Conservation (phyloP, 2,329 filamentous ascomycete species). For the Epichloe amarillans region DNA sequence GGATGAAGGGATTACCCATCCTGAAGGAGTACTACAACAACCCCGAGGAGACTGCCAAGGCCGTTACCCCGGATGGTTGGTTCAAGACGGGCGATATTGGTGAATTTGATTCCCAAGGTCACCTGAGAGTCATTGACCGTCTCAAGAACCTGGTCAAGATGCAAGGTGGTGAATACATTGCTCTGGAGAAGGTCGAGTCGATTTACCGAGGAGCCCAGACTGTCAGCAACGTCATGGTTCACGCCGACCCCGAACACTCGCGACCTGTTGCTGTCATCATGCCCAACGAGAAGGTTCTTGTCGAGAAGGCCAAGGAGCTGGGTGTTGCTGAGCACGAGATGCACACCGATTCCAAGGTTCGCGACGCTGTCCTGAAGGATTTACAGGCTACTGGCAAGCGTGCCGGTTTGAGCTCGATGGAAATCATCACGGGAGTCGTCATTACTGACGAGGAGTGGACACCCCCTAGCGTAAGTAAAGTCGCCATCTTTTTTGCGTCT, state of each 20-base stretch:
- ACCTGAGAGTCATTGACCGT: constrained; percentile 80
- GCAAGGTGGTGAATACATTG: constrained; percentile 89
- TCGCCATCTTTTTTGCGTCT: background rate
- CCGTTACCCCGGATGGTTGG: constrained; percentile 77
- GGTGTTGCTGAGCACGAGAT: constrained; percentile 57
- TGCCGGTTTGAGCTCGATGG: constrained; percentile 55
- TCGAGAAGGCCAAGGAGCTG: constrained; percentile 42
- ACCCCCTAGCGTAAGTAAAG: constrained; percentile 58
- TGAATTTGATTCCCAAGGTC: constrained; percentile 68
- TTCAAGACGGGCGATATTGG: constrained; percentile 96
- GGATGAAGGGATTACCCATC: constrained; percentile 67
- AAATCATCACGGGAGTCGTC: constrained; percentile 64
- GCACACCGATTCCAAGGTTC: constrained; percentile 53
- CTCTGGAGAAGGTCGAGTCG: constrained; percentile 88
- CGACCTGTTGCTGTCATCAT: constrained; percentile 74
- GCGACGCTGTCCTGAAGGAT: constrained; percentile 49
- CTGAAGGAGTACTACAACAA: constrained; percentile 73
- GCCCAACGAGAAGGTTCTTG: constrained; percentile 50
- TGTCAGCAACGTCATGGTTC: constrained; percentile 77
- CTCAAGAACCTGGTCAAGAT: constrained; percentile 99
- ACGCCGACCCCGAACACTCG: constrained; percentile 60
- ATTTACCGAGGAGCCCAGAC: constrained; percentile 71
- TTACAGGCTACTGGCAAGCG: constrained; percentile 51
- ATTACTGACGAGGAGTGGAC: constrained; percentile 78
- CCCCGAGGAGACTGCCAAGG: constrained; percentile 67